These are phyloP conservation scores for Blastomyces parvus DNA, from an alignment of 2,329 filamentous ascomycete genomes.

Conservation along the genomic window DNA sequence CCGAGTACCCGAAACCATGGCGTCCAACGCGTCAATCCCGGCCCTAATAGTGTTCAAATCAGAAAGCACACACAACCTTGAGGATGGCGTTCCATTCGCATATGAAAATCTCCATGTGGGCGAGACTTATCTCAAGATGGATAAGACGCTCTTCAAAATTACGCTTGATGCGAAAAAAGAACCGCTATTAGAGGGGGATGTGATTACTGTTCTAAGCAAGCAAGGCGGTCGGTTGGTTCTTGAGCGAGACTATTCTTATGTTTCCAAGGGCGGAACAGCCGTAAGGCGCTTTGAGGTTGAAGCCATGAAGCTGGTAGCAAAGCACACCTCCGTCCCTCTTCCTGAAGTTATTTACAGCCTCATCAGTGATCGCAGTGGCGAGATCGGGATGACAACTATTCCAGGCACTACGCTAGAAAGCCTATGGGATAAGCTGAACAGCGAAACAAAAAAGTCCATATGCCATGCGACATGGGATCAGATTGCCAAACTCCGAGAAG, in stretches of 20 bases:
- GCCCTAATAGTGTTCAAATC: slow-evolving; percentile 8
- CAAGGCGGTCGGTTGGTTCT: slow-evolving; percentile 11
- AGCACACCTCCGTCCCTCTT: slow-evolving; percentile 17
- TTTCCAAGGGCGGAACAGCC: slow-evolving; percentile 8
- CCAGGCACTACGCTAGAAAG: slow-evolving; percentile 14
- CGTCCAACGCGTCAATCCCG: slow-evolving; percentile 10
- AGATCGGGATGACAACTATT: slow-evolving; percentile 17
- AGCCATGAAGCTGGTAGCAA: slow-evolving; percentile 14
- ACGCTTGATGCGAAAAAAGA: neutral
- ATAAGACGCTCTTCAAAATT: slow-evolving; percentile 7
- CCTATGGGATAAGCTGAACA: slow-evolving; percentile 17
- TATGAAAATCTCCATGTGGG: slow-evolving; percentile 9
- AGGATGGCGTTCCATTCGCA: slow-evolving; percentile 10
- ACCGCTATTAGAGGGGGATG: slow-evolving; percentile 8
- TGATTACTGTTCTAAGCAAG: slow-evolving; percentile 11
- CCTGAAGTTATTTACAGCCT: slow-evolving; percentile 15
- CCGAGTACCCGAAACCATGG: slow-evolving; percentile 8
- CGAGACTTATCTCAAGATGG: slow-evolving; percentile 9
- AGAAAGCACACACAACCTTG: slow-evolving; percentile 2
- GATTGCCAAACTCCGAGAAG: slow-evolving; percentile 17
- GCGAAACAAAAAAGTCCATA: slow-evolving; percentile 18
- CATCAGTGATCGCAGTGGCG: slow-evolving; percentile 1
- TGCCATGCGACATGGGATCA: slow-evolving; percentile 19
- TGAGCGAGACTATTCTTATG: slow-evolving; percentile 9
- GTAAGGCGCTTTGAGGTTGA: slow-evolving; percentile 7